These are phyloP conservation scores for Blastobotrys illinoisensis DNA, from an alignment of 1,139 yeast genomes.

Conservation along the genomic window DNA sequence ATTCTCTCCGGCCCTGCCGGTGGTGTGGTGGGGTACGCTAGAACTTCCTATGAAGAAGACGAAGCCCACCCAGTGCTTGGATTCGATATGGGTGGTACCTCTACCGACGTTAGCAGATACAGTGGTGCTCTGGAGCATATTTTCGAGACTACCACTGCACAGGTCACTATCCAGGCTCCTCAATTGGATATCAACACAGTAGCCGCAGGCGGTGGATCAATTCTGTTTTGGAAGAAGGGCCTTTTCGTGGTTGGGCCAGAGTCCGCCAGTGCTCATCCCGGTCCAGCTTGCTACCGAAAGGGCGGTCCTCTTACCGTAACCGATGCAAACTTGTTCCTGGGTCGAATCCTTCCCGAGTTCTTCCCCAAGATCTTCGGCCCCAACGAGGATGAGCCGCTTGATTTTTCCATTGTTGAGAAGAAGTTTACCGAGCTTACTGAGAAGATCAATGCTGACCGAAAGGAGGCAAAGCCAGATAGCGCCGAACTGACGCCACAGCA, in stretches of 20 bases:
- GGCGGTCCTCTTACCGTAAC: conserved; percentile 55
- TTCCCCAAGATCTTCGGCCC: conserved; percentile 54
- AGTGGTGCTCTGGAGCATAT: conserved; percentile 46
- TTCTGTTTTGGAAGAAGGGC: conserved; percentile 46
- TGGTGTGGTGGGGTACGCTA: conserved; percentile 53
- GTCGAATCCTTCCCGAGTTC: conserved; percentile 45
- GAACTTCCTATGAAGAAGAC: conserved; percentile 40
- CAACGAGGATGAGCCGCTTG: conserved; percentile 44
- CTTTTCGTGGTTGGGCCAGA: conserved; percentile 52
- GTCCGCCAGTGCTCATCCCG: conserved; percentile 53
- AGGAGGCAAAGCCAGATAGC: conserved; percentile 8
- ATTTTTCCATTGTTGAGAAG: conserved; percentile 35
- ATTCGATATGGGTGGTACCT: conserved; percentile 59
- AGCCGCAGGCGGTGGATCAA: conserved; percentile 59
- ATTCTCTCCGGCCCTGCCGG: conserved; percentile 57
- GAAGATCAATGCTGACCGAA: conserved; percentile 38
- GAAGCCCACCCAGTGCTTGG: conserved; percentile 39
- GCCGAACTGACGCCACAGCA: conserved; percentile 37
- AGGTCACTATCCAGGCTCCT: conserved; percentile 52
- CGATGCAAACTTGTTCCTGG: conserved; percentile 49
- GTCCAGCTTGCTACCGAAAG: conserved; percentile 54
- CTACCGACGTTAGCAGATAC: conserved; percentile 51
- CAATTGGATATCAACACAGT: conserved; percentile 54
- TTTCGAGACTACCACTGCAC: conserved; percentile 52
- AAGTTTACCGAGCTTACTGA: conserved; percentile 41